These are phyloP conservation scores for Metschnikowia amazonensis DNA, from an alignment of 805 yeast species.

Conservation along the genomic window DNA sequence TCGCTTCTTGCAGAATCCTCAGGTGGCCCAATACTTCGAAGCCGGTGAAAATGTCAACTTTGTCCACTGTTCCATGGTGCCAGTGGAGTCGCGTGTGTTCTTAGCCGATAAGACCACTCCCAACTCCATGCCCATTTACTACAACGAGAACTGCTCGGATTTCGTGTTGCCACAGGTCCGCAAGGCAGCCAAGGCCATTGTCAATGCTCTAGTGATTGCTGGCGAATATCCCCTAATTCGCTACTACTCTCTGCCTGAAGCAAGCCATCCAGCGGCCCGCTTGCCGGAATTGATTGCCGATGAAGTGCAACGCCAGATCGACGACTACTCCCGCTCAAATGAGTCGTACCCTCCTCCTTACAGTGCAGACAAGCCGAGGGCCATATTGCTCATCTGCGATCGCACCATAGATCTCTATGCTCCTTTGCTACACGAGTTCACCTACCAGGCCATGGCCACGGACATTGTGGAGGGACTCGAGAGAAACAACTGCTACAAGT, in stretches of 20 bases:
- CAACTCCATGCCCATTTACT: conserved; percentile 69
- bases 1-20: conserved; percentile 29
- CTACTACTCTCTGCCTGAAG: conserved; percentile 54
- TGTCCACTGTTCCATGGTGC: conserved; percentile 44
- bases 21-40: conserved; percentile 29
- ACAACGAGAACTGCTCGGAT: conserved; percentile 59
- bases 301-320: conserved; percentile 66
- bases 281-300: conserved; percentile 69
- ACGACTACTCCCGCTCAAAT: conserved; percentile 67
- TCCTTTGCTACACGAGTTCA: conserved; percentile 84
- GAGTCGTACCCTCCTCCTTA: conserved; percentile 59
- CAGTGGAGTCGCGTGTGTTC: conserved; percentile 69
- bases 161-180: conserved; percentile 57
- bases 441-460: conserved; percentile 88
- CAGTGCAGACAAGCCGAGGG: conserved; percentile 54
- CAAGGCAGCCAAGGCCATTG: conserved; percentile 58
- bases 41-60: conserved; percentile 27
- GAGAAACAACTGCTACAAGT: conserved; percentile 45
- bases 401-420: conserved; percentile 79
- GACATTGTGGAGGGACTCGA: conserved; percentile 53
- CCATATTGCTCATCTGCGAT: conserved; percentile 74
- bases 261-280: conserved; percentile 50
- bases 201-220: conserved; percentile 68
- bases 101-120: conserved; percentile 51
- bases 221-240: conserved; percentile 89